Base-by-base conservation (phyloP, 2,329 filamentous ascomycete genomes). In the Fusarium austroafricanum region DNA sequence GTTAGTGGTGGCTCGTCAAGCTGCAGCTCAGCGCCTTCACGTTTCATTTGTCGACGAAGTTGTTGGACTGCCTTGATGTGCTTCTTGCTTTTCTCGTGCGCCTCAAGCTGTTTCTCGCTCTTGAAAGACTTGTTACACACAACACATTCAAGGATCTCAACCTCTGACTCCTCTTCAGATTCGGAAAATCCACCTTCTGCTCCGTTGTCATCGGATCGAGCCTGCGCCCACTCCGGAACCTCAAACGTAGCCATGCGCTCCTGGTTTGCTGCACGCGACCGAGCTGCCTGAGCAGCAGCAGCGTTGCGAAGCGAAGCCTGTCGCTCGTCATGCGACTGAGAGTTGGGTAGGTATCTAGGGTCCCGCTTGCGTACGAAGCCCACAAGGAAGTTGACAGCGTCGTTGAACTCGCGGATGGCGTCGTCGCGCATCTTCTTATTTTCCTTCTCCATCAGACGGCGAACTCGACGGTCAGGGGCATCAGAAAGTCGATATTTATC, bases 11-110 rank as follows among this genome's bases (percentile, higher is more conserved):
- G 52, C 28, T 64, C 51, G 28, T 77, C 78, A 39, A 90, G 74
- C 40, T 86, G 79, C 10, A 93, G 77, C 47, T 89, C 83, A 45
- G 83, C 82, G 72, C 94, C 91, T 73, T 99, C 92, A 71, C 90
- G 89, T 71, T 86, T 87, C 94, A 99, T 97, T 76, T 96, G 90
- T 73, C 88, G 86, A 73, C 89, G 89, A 38, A 99, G 80, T 63
- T 94, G 87, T 70, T 94, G 90, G 9, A 97, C 86, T 4, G 93
- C 91, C 76, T 97, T 98, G 64, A 90, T 80, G 74, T 99, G 96
- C 79, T 98, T 99, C 78, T 97, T 99, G 83, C 95, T 98, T 81
- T 91, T 93, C 80, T 97, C 94, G 74, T 99, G 96, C 5, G 92
- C 90, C 73, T 96, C 90, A 63, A 92, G 94, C 75, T 98, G 95